Conservation (phyloP, 176 grass and related monocot genomes). For the Neostapfia colusana region DNA sequence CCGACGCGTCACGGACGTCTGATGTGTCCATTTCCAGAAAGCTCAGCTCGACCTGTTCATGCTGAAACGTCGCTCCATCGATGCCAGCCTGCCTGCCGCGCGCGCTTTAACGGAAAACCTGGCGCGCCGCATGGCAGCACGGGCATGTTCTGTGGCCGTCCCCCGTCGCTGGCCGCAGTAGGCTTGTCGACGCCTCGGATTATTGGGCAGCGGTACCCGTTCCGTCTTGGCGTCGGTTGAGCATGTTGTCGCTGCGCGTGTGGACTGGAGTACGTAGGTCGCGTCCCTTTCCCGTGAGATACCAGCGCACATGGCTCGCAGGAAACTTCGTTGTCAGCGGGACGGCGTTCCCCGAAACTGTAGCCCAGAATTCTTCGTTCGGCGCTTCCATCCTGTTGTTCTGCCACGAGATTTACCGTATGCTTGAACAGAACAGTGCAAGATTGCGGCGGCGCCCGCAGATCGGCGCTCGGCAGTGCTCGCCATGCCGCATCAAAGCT, state of each 20-base stretch:
- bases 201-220: background rate
- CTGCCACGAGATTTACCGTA: background rate
- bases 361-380: background rate
- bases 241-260: background rate
- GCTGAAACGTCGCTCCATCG: background rate
- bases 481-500: background rate
- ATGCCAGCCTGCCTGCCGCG: background rate
- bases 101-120: background rate
- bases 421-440: background rate
- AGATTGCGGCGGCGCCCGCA: background rate
- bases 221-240: background rate
- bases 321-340: background rate
- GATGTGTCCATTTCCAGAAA: slow-evolving; percentile 3
- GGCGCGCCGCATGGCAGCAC: background rate
- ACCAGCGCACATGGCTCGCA: background rate
- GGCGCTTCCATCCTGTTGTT: background rate
- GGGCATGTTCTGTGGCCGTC: background rate
- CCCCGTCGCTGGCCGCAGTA: background rate
- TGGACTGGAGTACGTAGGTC: background rate
- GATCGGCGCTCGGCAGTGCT: background rate
- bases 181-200: background rate
- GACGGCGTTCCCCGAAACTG: background rate
- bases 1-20: background rate
- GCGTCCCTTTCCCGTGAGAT: slow-evolving; percentile 9
- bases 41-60: background rate